These are phyloP conservation scores for Arthromyces matolae DNA, from an alignment of 768 basidiomycete species.

Conservation along the genomic window DNA sequence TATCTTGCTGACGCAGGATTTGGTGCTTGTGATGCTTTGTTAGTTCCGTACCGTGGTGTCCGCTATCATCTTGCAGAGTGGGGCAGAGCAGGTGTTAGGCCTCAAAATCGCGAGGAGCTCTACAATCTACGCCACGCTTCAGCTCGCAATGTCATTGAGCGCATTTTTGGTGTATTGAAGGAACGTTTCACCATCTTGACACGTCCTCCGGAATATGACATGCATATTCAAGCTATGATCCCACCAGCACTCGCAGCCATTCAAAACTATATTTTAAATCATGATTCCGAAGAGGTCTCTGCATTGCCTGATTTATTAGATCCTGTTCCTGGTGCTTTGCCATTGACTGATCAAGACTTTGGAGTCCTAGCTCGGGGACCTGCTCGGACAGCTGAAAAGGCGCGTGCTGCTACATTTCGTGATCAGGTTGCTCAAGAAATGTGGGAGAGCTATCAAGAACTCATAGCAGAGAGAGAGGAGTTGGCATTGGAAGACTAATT, in stretches of 20 bases:
- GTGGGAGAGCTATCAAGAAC: background rate
- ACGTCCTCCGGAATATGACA: constrained; percentile 8
- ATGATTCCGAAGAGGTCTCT: too few relatives aligned
- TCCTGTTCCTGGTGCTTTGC: too few relatives aligned
- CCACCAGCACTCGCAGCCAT: constrained; percentile 15
- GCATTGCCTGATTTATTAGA: too few relatives aligned
- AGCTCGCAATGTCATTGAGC: background rate
- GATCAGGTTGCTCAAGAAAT: background rate
- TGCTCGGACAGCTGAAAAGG: background rate
- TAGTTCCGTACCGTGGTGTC: background rate
- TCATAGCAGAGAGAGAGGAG: too few relatives aligned
- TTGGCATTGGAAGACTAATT: too few relatives aligned
- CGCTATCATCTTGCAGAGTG: background rate
- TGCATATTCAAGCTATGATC: constrained; percentile 15
- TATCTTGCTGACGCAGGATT: too few relatives aligned
- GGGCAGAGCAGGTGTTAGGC: background rate
- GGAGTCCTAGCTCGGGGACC: too few relatives aligned
- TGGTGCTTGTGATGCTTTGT: background rate
- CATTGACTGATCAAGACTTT: too few relatives aligned
- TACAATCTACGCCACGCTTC: background rate
- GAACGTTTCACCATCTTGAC: background rate
- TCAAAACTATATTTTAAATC: too few relatives aligned
- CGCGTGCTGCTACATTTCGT: background rate
- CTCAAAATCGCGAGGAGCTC: background rate
- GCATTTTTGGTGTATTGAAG: background rate